Evolutionary conservation across 2,329 filamentous ascomycete genomes (phyloP).

Genomic region (Neofusicoccum sp.): DNA sequence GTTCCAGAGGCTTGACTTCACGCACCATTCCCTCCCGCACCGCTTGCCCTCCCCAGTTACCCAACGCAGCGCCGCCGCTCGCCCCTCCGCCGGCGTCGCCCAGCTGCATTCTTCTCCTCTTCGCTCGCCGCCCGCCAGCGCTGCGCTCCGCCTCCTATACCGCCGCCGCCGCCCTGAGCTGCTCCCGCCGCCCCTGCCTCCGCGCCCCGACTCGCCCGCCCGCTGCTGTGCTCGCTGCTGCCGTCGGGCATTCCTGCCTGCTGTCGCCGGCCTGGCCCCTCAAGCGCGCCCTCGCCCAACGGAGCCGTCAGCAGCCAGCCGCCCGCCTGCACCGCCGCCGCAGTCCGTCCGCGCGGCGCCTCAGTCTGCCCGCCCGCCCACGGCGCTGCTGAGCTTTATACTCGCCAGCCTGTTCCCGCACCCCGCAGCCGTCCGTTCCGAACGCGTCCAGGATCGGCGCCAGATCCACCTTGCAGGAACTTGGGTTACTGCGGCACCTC

Average conservation of each 20-base stretch:
- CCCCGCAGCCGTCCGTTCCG: conserved; percentile 20
- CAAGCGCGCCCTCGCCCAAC: conserved; percentile 9
- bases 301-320: background rate
- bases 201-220: background rate
- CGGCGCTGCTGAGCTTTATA: conserved; percentile 12
- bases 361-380: conserved; percentile 5
- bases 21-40: too few relatives aligned
- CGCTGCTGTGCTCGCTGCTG: background rate
- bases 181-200: conserved; percentile 7
- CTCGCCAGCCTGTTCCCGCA: conserved; percentile 9
- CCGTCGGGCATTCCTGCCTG: conserved; percentile 15
- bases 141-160: background rate
- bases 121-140: background rate
- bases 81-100: background rate
- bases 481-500: conserved; percentile 20
- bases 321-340: background rate
- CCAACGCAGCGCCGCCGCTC: background rate
- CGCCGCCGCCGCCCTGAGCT: conserved; percentile 5
- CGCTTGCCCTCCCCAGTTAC: background rate
- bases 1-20: too few relatives aligned
- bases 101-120: background rate
- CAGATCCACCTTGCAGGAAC: conserved; percentile 23
- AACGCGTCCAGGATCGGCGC: conserved; percentile 19
- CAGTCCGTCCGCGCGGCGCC: background rate
- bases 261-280: conserved; percentile 13